Conservation (phyloP, 176 grass and related monocot species). For the Carex myosuroides region DNA sequence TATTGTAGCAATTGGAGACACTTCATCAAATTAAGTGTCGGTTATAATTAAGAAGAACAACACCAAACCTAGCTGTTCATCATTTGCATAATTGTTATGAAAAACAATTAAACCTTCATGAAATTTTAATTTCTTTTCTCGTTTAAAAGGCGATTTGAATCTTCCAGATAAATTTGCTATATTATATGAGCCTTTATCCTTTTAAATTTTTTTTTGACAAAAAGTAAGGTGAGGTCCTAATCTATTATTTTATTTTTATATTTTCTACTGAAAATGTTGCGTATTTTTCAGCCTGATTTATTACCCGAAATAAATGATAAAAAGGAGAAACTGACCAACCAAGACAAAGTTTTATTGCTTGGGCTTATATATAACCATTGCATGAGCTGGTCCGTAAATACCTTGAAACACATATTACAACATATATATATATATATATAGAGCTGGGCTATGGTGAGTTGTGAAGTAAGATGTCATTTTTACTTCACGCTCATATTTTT, state of each 20-base stretch:
- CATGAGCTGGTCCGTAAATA: constrained; percentile 15
- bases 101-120: not conserved
- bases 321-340: not conserved
- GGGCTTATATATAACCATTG: not conserved
- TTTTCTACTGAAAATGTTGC: not conserved
- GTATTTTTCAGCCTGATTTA: not conserved
- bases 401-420: not conserved
- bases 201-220: not conserved
- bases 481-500: too few relatives aligned
- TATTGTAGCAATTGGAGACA: not conserved
- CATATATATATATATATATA: not conserved
- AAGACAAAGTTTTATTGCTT: not conserved
- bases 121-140: not conserved
- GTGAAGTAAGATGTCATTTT: too few relatives aligned
- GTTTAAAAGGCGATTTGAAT: not conserved
- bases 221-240: not conserved
- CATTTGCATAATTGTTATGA: not conserved
- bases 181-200: not conserved
- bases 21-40: not conserved
- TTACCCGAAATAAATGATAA: not conserved
- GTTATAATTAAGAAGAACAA: not conserved
- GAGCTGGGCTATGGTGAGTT: too few relatives aligned
- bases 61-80: not conserved
- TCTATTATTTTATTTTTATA: not conserved
- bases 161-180: not conserved